Evolutionary conservation across 177 flowering plant species (phyloP).

Genomic region (Vitis hybrid): DNA sequence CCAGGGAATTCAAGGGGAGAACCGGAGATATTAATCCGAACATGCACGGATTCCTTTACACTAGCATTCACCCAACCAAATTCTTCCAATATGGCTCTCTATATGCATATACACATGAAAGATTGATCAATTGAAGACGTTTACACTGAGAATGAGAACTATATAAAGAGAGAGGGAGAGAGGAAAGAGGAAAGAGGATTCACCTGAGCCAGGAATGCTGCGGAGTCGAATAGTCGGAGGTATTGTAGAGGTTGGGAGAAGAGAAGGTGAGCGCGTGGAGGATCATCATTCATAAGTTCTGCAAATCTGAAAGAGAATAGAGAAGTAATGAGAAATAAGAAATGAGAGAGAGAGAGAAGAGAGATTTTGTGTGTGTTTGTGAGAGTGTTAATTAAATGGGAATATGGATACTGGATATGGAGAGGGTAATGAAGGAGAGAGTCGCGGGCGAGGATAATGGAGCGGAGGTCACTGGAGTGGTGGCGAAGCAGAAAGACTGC

Average conservation of each 20-base stretch:
- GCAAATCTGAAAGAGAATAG: constrained; percentile 43
- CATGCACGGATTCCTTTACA: constrained; percentile 65
- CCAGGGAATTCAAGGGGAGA: constrained; percentile 79
- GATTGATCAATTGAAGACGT: not conserved
- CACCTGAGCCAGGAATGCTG: constrained; percentile 68
- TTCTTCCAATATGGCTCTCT: constrained; percentile 36
- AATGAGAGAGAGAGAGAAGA: not conserved
- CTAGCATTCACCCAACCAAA: constrained; percentile 28
- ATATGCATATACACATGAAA: constrained; percentile 6
- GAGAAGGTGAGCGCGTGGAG: constrained; percentile 42
- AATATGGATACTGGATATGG: constrained; percentile 69
- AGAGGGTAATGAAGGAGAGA: constrained; percentile 74
- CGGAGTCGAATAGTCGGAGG: constrained; percentile 54
- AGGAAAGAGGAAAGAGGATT: not conserved
- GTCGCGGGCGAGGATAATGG: constrained; percentile 57
- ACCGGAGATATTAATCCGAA: constrained; percentile 59
- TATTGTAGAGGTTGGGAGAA: constrained; percentile 47
- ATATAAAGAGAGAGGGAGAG: not conserved
- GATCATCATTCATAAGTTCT: constrained; percentile 52
- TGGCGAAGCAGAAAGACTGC: constrained; percentile 37
- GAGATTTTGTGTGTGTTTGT: not conserved
- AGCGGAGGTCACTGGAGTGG: constrained; percentile 46
- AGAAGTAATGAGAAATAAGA: not conserved
- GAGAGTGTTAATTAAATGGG: not conserved
- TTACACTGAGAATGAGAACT: not conserved